Conservation (phyloP, 2,329 filamentous ascomycete genomes). For the Cephalotrichum gorgonifer region DNA sequence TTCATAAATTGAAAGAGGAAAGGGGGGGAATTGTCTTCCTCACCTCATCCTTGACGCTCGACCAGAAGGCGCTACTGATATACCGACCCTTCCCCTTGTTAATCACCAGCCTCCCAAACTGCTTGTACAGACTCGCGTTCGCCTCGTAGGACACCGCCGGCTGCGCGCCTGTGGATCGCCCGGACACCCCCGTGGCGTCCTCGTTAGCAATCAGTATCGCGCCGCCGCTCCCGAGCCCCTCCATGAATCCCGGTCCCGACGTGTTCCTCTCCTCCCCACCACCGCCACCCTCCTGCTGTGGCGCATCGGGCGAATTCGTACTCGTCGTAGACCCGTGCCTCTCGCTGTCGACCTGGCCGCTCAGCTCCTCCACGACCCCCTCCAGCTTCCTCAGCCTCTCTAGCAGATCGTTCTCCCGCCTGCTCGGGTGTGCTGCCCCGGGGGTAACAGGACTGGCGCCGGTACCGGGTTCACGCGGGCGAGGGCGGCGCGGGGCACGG, state of each 20-base stretch:
- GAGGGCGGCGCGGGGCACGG: slow-evolving; percentile 57
- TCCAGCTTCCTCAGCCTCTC: slow-evolving; percentile 64
- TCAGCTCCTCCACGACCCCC: slow-evolving; percentile 62
- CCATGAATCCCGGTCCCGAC: not conserved
- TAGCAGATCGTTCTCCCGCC: slow-evolving; percentile 58
- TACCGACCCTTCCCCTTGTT: slow-evolving; percentile 51
- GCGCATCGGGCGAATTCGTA: not conserved
- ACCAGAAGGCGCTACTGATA: slow-evolving; percentile 69
- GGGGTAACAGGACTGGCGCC: slow-evolving; percentile 39
- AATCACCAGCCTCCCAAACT: slow-evolving; percentile 59
- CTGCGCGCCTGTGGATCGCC: not conserved
- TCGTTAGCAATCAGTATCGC: not conserved
- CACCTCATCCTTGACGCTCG: slow-evolving; percentile 65
- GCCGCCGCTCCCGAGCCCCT: not conserved
- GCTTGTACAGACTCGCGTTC: slow-evolving; percentile 16
- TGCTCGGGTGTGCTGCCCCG: slow-evolving; percentile 31
- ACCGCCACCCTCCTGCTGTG: not conserved
- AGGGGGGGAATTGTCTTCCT: too few species aligned
- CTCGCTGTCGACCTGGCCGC: slow-evolving; percentile 52
- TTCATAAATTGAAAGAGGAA: not conserved
- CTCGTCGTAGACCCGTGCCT: slow-evolving; percentile 11
- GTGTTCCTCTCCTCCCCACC: not conserved
- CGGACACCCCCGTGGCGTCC: not conserved
- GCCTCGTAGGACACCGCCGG: not conserved
- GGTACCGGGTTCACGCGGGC: slow-evolving; percentile 55